phyloP scores from a whole-genome alignment of 495 filamentous ascomycete species.

The Terfezia boudieri region DNA sequence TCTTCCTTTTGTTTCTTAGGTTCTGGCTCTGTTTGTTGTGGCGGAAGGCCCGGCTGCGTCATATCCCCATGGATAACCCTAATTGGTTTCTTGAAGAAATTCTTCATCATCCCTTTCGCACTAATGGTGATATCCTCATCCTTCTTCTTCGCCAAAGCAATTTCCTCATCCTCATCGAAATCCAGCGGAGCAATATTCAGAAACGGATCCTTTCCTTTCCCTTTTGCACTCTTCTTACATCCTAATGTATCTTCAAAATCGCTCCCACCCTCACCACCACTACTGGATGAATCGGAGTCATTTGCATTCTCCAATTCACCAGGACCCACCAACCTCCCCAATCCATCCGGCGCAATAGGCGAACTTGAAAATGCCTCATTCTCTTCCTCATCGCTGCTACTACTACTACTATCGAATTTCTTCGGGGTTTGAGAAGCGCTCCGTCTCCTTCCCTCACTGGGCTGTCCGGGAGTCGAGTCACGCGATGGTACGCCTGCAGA shows the following conservation, averaged over 20 bases:
- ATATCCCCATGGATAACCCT: background rate
- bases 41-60: background rate
- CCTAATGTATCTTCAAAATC: background rate
- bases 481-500: background rate
- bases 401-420: conserved; percentile 29
- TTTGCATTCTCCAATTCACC: background rate
- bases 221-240: background rate
- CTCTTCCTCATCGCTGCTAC: conserved; percentile 30
- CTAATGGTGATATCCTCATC: conserved; percentile 7
- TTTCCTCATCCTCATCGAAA: conserved; percentile 1
- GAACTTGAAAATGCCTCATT: conserved; percentile 31
- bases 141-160: conserved; percentile 9
- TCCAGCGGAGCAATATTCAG: background rate
- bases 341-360: background rate
- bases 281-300: background rate
- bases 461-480: background rate
- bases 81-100: background rate
- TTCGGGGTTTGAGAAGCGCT: conserved; percentile 34
- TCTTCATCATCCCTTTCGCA: background rate
- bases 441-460: conserved; percentile 57
- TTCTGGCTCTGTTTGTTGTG: background rate
- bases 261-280: background rate
- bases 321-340: background rate
- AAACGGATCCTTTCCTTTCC: background rate
- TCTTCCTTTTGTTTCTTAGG: background rate